Conservation (phyloP, 1,284 basidiomycete genomes). For the Omphalotus olearius region DNA sequence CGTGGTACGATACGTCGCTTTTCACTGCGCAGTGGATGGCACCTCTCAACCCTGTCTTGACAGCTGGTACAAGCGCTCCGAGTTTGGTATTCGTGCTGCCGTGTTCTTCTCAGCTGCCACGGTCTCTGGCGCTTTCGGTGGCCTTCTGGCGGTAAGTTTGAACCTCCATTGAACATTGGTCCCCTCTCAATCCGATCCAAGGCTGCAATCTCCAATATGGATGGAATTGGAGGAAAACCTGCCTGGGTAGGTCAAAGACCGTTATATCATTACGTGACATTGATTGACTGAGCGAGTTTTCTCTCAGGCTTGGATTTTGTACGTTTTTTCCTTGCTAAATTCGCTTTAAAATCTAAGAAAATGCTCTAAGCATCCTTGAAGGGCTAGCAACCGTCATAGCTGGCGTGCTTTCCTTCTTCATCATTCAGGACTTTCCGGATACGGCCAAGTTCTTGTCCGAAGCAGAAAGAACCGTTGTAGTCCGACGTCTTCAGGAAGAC, state of each 20-base stretch:
- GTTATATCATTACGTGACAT: too few relatives aligned
- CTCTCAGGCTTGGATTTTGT: constrained; percentile 62
- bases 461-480: constrained; percentile 62
- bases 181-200: constrained; percentile 19
- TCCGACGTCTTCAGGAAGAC: constrained; percentile 65
- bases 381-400: constrained; percentile 65
- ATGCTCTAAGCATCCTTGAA: constrained; percentile 40
- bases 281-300: too few relatives aligned
- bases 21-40: background rate
- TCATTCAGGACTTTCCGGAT: constrained; percentile 80
- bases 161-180: background rate
- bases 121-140: constrained; percentile 68
- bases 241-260: constrained; percentile 30
- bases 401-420: constrained; percentile 65
- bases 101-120: constrained; percentile 75
- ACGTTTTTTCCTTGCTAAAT: constrained; percentile 17
- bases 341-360: background rate
- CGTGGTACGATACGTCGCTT: constrained; percentile 41
- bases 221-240: constrained; percentile 61
- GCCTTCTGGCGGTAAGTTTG: constrained; percentile 55
- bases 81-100: constrained; percentile 63
- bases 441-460: constrained; percentile 73
- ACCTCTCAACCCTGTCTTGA: background rate
- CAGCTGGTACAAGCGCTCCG: constrained; percentile 67
- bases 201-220: constrained; percentile 67